A percentile compares a stretch with the other conserved stretches of the same genome.
These are phyloP conservation scores for Sugiyamaella castrensis DNA, from an alignment of 1,139 yeast species.

Conservation along the genomic window DNA sequence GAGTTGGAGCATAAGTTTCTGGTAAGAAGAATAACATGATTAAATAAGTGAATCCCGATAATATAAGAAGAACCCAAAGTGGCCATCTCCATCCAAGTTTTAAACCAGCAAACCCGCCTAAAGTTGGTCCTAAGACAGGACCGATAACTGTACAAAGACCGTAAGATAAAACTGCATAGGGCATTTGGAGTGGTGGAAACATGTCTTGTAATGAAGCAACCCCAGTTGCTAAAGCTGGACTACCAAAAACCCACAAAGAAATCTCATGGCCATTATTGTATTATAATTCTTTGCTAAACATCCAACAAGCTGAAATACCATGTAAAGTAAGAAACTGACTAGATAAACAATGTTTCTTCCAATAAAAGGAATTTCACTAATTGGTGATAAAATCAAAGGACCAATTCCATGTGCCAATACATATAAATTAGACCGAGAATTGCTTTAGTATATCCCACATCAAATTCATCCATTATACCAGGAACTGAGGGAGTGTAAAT, in stretches of 20 bases:
- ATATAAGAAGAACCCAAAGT: constrained; percentile 72
- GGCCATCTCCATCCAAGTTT: constrained; percentile 73
- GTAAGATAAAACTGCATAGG: constrained; percentile 65
- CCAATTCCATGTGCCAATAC: constrained; percentile 55
- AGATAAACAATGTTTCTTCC: constrained; percentile 56
- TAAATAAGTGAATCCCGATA: constrained; percentile 50
- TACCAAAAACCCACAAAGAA: constrained; percentile 76
- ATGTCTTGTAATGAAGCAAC: constrained; percentile 78
- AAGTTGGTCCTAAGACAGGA: constrained; percentile 77
- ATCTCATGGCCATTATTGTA: constrained; percentile 56
- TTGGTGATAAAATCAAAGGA: constrained; percentile 52
- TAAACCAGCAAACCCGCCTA: constrained; percentile 75
- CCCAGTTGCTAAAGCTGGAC: constrained; percentile 82
- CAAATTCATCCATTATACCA: constrained; percentile 43
- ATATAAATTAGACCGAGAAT: constrained; percentile 48
- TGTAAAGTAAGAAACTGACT: constrained; percentile 44
- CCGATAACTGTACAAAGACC: constrained; percentile 79
- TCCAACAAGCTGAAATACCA: constrained; percentile 15
- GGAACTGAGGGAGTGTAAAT: constrained; percentile 53
- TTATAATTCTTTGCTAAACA: constrained; percentile 53
- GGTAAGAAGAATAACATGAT: constrained; percentile 26
- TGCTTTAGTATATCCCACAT: constrained; percentile 41
- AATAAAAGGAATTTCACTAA: constrained; percentile 48
- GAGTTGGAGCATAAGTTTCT: constrained; percentile 26
- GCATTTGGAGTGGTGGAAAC: constrained; percentile 67